These are phyloP conservation scores for Theileria equi DNA, from an alignment of 169 alveolate genomes.

Conservation along the genomic window DNA sequence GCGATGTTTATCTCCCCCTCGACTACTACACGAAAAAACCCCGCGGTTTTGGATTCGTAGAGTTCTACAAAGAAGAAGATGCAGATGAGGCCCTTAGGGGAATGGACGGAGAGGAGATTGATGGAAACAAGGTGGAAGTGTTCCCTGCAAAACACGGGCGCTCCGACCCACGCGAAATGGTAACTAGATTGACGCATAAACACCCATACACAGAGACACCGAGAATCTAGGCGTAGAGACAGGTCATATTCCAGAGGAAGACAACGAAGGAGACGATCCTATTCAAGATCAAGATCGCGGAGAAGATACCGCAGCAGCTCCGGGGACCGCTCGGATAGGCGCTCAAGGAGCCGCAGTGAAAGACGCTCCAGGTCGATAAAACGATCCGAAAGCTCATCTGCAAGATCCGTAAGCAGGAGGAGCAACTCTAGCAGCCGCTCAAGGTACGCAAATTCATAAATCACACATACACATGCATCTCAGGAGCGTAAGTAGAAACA, in stretches of 20 bases:
- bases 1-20: conserved; percentile 89
- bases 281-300: too few species aligned
- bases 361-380: not conserved
- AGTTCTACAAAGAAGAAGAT: conserved; percentile 75
- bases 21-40: conserved; percentile 87
- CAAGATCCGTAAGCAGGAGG: too few species aligned
- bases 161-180: conserved; percentile 69
- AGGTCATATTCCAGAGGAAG: not conserved
- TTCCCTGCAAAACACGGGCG: conserved; percentile 77
- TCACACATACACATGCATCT: too few species aligned
- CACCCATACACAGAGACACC: not conserved
- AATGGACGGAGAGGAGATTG: conserved; percentile 77
- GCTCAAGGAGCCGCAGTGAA: not conserved
- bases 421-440: too few species aligned
- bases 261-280: not conserved
- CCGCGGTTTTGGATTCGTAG: conserved; percentile 88
- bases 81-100: conserved; percentile 81
- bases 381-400: too few species aligned
- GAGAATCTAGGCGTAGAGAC: not conserved
- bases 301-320: too few species aligned
- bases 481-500: too few species aligned
- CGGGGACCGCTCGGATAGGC: too few species aligned
- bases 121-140: conserved; percentile 73
- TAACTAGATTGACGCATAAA: conserved; percentile 1
- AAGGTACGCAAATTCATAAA: too few species aligned